Evolutionary conservation across 768 basidiomycete genomes (phyloP).

Genomic region (Lactifluus subvellereus): DNA sequence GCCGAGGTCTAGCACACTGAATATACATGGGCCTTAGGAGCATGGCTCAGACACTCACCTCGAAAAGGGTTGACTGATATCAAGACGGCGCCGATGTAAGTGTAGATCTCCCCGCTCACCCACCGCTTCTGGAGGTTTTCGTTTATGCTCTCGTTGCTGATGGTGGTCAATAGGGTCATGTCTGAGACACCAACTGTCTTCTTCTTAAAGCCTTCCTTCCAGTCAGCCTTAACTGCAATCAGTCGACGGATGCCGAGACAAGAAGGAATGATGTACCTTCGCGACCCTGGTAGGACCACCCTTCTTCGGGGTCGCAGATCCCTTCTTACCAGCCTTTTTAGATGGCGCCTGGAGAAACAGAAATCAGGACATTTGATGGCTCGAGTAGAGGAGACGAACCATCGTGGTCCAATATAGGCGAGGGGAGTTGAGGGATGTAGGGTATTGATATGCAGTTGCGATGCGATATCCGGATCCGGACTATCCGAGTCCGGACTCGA

Average conservation of each 20-base stretch:
- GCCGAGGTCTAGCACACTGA: conserved; percentile 65
- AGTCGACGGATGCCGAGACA: background rate
- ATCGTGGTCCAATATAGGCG: conserved; percentile 12
- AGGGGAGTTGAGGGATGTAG: conserved; percentile 6
- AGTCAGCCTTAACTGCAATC: conserved; percentile 69
- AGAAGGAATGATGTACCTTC: conserved; percentile 48
- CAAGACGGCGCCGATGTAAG: conserved; percentile 96
- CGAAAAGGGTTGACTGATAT: conserved; percentile 99
- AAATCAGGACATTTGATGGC: background rate
- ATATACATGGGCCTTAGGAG: background rate
- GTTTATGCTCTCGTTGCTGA: conserved; percentile 97
- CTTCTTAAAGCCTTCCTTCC: conserved; percentile 99
- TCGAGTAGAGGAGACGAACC: conserved; percentile 4
- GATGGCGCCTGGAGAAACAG: conserved; percentile 53
- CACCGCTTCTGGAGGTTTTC: conserved; percentile 97
- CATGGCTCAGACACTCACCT: conserved; percentile 44
- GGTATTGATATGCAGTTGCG: background rate
- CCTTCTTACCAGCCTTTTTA: conserved; percentile 89
- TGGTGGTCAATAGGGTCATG: conserved; percentile 96
- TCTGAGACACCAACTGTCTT: conserved; percentile 97
- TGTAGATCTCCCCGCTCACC: conserved; percentile 94
- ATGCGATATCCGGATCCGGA: background rate
- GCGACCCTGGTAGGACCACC: conserved; percentile 55
- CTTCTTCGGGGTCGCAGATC: conserved; percentile 57
- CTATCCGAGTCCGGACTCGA: background rate